phyloP scores from a whole-genome alignment of 2,329 filamentous ascomycete genomes.

The Stagonosporopsis rhizophila region DNA sequence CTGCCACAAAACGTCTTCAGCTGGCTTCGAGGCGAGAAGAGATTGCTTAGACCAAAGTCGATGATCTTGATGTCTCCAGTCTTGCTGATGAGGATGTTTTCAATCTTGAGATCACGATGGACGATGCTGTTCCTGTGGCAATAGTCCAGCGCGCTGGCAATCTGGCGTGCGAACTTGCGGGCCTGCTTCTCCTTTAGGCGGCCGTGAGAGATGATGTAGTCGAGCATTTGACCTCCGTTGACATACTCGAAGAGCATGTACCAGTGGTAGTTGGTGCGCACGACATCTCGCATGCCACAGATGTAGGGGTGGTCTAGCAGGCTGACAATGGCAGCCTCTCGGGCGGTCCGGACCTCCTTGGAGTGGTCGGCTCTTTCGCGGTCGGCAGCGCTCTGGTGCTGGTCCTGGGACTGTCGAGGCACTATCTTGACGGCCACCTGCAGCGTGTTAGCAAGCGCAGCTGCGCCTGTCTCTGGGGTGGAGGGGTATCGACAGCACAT shows the following conservation, averaged over 20 bases:
- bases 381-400: constrained; percentile 74
- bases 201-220: constrained; percentile 99
- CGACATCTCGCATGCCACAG: constrained; percentile 92
- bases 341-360: constrained; percentile 92
- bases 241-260: constrained; percentile 99
- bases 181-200: constrained; percentile 98
- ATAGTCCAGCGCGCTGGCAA: constrained; percentile 95
- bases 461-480: not conserved
- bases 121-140: constrained; percentile 98
- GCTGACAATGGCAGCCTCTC: constrained; percentile 95
- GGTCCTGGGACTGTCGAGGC: constrained; percentile 85
- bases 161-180: constrained; percentile 95
- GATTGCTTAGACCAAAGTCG: constrained; percentile 95
- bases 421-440: constrained; percentile 98
- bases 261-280: constrained; percentile 97
- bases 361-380: constrained; percentile 93
- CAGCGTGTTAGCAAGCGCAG: constrained; percentile 17
- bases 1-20: constrained; percentile 98
- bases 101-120: constrained; percentile 96
- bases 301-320: constrained; percentile 95
- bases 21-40: constrained; percentile 84
- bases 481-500: constrained; percentile 37
- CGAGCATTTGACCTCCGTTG: constrained; percentile 98
- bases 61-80: constrained; percentile 99
- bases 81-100: constrained; percentile 99